A percentile compares a stretch with the other conserved stretches of the same genome.
These are phyloP conservation scores for Eleusine coracana DNA, from an alignment of 176 grass and related monocot species.

Conservation along the genomic window DNA sequence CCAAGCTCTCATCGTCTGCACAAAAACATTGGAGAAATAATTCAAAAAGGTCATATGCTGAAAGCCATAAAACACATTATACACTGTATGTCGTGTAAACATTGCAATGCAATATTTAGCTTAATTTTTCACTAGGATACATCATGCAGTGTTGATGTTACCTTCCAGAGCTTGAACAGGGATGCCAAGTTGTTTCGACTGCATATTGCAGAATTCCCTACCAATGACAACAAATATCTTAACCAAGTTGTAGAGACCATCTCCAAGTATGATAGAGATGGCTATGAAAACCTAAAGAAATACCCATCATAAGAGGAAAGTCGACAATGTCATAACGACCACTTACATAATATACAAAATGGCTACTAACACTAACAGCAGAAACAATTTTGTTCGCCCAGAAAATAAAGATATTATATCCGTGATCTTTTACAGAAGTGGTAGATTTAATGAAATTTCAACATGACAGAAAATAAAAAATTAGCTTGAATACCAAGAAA, in stretches of 20 bases:
- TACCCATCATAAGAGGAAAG: conserved; percentile 24
- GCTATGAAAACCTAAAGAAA: conserved; percentile 46
- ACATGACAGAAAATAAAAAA: neutral
- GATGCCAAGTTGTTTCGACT: conserved; percentile 3
- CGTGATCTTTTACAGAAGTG: neutral
- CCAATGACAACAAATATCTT: conserved; percentile 37
- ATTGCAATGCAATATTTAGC: neutral
- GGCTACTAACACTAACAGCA: neutral
- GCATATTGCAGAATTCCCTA: conserved; percentile 20
- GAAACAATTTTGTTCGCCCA: neutral
- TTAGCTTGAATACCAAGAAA: conserved; percentile 10
- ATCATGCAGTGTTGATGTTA: conserved; percentile 2
- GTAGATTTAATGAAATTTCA: neutral
- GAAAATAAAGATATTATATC: neutral
- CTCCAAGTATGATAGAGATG: conserved; percentile 59
- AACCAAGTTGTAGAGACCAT: conserved; percentile 59
- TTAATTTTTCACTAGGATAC: neutral
- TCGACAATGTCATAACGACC: neutral
- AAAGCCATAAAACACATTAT: conserved; percentile 3
- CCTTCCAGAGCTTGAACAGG: conserved; percentile 45
- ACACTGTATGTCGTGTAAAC: neutral
- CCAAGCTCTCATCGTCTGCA: conserved; percentile 23
- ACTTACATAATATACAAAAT: neutral
- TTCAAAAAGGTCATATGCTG: neutral
- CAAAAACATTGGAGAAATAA: neutral